Base-by-base conservation (phyloP, 495 filamentous ascomycete genomes). In the Extremus antarcticus region DNA sequence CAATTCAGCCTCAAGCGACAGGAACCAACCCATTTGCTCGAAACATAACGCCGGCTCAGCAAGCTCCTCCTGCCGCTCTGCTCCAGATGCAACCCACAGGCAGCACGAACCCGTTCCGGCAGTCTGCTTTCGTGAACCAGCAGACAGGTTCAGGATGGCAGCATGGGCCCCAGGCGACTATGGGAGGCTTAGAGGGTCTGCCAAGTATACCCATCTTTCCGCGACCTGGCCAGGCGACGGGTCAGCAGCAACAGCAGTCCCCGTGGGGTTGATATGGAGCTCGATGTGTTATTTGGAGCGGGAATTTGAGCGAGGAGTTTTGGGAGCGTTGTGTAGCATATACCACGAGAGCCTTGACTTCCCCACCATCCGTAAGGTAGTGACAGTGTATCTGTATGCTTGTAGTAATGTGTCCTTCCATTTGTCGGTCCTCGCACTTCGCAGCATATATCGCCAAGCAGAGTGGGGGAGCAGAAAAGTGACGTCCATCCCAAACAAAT, bases 21-120 rank as follows among this genome's bases (percentile, higher is more conserved):
- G 84, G 85, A 2, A 87, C 85, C 13, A 88, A 88, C 63, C 85
- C 85, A 2, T 88, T 88, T 59, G 81, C 84, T 0, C 62, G 73
- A 59, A 66, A 65, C 63, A 11, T 43, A n/a, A 16, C 53, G 32
- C 50, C 23, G 15, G 23, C 48, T 8, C 56, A 43, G 38, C 56
- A 63, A 63, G 29, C 66, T 65, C 22, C 68, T 66, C 20, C 73
- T 73, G 70, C 47, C 57, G 60, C 22, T 66, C 66, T 60, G 0
- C 70, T 85, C 16, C 71, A 75, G 51, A 72, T 76, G 17, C 82
- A 84, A 55, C 79, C 82, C 2, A 95, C 92, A 1, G 91, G 90
- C 8, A 90, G 82, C 63, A 97, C 91, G 16, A 97, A 97, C 66
- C 91, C 91, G 1, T 96, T 97, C 79, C 79, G 91, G 9, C 88